Percentiles rank a stretch among this genome's conserved stretches.
phyloP scores from a whole-genome alignment of 805 yeast genomes.

The Groenewaldozyma salmanticensis region DNA sequence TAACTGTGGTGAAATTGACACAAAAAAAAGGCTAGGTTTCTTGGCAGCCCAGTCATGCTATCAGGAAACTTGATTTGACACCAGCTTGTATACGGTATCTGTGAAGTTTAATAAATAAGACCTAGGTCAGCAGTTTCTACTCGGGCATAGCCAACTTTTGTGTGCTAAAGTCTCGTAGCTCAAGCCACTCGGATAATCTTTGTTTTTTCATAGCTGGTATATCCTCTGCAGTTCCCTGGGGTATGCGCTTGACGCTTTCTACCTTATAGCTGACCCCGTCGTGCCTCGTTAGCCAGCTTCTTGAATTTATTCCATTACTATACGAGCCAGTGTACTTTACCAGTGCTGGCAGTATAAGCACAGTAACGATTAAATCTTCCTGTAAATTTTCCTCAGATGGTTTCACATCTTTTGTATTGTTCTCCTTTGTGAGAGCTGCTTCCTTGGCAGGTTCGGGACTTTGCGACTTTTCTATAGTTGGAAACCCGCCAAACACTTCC shows the following conservation, averaged over 20 bases:
- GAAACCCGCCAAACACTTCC: slow-evolving; percentile 6
- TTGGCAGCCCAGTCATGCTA: no score
- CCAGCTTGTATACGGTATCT: no score
- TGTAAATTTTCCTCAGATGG: slow-evolving; percentile 7
- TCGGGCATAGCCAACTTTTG: neutral
- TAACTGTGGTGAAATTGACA: no score
- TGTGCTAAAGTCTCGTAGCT: slow-evolving; percentile 8
- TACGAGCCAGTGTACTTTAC: slow-evolving; percentile 53
- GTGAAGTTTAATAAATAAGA: no score
- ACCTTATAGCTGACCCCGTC: slow-evolving; percentile 72
- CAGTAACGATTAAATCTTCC: slow-evolving; percentile 44
- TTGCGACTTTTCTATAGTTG: slow-evolving; percentile 1
- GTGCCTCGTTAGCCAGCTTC: slow-evolving; percentile 65
- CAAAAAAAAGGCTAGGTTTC: no score
- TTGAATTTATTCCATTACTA: slow-evolving; percentile 61
- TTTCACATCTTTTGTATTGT: neutral
- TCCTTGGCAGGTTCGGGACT: slow-evolving; percentile 4
- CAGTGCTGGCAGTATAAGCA: slow-evolving; percentile 60
- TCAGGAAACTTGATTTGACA: no score
- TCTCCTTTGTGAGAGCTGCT: neutral
- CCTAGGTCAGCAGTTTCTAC: no score
- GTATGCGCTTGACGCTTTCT: slow-evolving; percentile 35
- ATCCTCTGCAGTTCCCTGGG: slow-evolving; percentile 24
- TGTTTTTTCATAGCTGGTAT: slow-evolving; percentile 23
- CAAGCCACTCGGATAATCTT: slow-evolving; percentile 27